Percentiles rank a stretch among this genome's conserved stretches.
Evolutionary conservation across 148 eudicot species (phyloP).

Genomic region (Fagopyrum esculentum): DNA sequence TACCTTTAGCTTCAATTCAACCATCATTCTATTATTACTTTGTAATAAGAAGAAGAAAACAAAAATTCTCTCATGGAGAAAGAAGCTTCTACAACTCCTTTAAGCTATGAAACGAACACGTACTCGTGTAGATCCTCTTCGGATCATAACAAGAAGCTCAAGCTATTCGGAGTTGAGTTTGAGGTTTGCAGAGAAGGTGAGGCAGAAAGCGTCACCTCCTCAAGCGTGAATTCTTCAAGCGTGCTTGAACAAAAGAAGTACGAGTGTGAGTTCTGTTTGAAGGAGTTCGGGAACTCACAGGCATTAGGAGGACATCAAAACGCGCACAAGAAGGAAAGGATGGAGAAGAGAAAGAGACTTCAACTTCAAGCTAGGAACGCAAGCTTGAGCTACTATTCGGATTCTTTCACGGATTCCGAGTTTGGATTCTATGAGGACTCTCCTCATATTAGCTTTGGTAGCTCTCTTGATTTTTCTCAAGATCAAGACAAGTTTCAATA

Average conservation of each 20-base stretch:
- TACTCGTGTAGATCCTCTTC: neutral
- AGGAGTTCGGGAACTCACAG: conserved; percentile 70
- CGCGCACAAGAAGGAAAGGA: conserved; percentile 85
- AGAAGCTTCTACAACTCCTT: neutral
- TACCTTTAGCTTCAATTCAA: neutral
- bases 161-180: conserved; percentile 71
- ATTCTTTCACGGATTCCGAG: conserved; percentile 17
- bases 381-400: conserved; percentile 45
- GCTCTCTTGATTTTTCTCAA: conserved; percentile 21
- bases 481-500: neutral
- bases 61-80: neutral
- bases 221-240: conserved; percentile 23
- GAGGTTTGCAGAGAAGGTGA: conserved; percentile 22
- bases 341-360: conserved; percentile 64
- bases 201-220: conserved; percentile 65
- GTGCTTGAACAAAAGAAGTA: conserved; percentile 36
- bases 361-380: conserved; percentile 78
- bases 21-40: neutral
- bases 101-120: neutral
- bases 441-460: conserved; percentile 44
- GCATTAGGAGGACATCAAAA: conserved; percentile 95
- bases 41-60: neutral
- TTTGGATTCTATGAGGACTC: conserved; percentile 31
- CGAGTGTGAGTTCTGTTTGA: conserved; percentile 75
- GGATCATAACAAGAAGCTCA: conserved; percentile 39